Base-by-base conservation (phyloP, 2,329 filamentous ascomycete species). In the Teratosphaeria destructans region DNA sequence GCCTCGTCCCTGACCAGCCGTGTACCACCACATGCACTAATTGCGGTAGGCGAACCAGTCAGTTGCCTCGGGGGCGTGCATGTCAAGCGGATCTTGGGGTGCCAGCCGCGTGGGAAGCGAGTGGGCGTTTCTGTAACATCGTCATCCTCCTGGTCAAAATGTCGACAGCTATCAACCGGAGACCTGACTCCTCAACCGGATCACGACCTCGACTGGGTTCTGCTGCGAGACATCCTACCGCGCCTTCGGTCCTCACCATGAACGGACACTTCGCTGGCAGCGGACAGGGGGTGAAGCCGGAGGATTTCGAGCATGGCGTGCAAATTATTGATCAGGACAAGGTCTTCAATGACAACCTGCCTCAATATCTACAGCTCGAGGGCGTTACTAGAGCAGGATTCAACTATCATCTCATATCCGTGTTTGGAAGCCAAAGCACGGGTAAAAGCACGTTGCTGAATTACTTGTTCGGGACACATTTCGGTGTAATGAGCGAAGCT, bases 361-460 rank as follows among this genome's bases (percentile, higher is more conserved):
- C 86, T 70, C 84, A 85, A 61, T 99, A 99, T 75, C 85, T 99
- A 66, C 82, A 84, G 66, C 78, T 85, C 65, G 89, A 91, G 73
- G 82, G 88, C 70, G 85, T 96, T 67, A 88, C 90, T 67, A 85
- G 89, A 62, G 86, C 92, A 64, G 94, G 94, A 71, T 99, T 99
- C 84, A 96, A 97, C 79, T 99, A 99, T 78, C 94, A 99, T 76
- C 85, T 99, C 72, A 96, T 99, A 73, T 96, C 93, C 70, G 94
- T 99, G 70, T 99, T 99, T 75, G 94, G 94, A 52, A 97, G 93
- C 60, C 94, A 99, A 80, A 97, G 94, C 26, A 99, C 94, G 39
- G 94, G 94, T 67, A 99, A 99, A 79, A 97, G 94, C 54, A 99
- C 94, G 5, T 82, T 99, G 54, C 85, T 99, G 65, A 99, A 99